Conservation (phyloP, 1,284 basidiomycete genomes). For the Inonotus obliquus region DNA sequence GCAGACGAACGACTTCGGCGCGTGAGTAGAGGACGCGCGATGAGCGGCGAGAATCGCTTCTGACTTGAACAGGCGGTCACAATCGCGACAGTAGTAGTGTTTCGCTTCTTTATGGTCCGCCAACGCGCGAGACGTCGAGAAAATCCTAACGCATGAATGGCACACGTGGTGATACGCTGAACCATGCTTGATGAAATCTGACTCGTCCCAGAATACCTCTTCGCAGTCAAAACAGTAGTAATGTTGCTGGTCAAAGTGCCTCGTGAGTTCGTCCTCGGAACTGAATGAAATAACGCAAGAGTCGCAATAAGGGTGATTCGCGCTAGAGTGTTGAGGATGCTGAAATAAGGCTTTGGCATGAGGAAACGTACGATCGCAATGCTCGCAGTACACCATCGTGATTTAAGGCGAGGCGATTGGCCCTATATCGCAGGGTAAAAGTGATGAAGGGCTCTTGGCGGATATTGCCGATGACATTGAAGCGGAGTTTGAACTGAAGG, state of each 20-base stretch:
- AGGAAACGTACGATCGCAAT: not conserved
- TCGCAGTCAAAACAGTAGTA: conserved; percentile 20
- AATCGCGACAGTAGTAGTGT: conserved; percentile 39
- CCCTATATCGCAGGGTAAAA: too few relatives aligned
- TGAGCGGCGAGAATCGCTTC: conserved; percentile 24
- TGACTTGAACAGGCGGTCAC: conserved; percentile 37
- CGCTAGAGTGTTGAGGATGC: conserved; percentile 15
- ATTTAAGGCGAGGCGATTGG: not conserved
- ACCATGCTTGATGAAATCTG: conserved; percentile 3
- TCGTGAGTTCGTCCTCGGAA: not conserved
- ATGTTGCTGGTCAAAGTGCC: conserved; percentile 1
- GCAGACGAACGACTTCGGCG: conserved; percentile 22
- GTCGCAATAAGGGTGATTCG: not conserved
- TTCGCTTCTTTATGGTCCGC: not conserved
- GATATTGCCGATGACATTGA: too few relatives aligned
- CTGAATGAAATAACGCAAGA: not conserved
- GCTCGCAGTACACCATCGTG: not conserved
- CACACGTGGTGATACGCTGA: not conserved
- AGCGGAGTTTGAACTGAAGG: too few relatives aligned
- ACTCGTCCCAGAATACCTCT: conserved; percentile 12
- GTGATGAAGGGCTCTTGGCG: too few relatives aligned
- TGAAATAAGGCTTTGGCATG: not conserved
- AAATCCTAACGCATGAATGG: not conserved
- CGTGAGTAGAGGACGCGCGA: conserved; percentile 24
- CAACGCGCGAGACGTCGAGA: not conserved